Base-by-base conservation (phyloP, 176 grass and related monocot genomes). In the Phoenix roebelenii region DNA sequence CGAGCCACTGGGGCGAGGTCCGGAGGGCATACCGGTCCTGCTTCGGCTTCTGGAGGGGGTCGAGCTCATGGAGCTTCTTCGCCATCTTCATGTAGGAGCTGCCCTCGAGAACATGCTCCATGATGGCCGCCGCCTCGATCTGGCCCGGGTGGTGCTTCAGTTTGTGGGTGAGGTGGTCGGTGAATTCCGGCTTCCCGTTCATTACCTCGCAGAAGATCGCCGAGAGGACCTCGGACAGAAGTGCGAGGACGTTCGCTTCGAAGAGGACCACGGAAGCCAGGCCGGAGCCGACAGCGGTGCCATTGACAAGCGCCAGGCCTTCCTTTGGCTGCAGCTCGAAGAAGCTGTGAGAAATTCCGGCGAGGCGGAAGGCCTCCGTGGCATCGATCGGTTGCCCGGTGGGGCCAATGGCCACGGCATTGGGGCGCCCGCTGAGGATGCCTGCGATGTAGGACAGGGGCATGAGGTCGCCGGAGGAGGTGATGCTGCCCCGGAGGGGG, bases 11-110 rank as follows among this genome's bases (percentile, higher is more conserved):
- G 1, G 89, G 89, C 20, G 89, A 95, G 16, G 89, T 95, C 57
- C 89, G 89, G 18, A 95, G 89, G 29, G 89, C 89, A 54, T 95
- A 95, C 25, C 89, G 57, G 74, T 95, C 89, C 64, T 95, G 89
- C 69, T 95, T 95, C 23, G 89, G 89, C 80, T 89, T 95, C 85
- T 89, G 81, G 16, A 95, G 0, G 0, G 89, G 85, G 64, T 95
- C 85, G 25, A 85, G 76, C 49, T 86, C 89, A n/a, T 81, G 79
- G 7, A 89, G 28, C 73, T 86, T 81, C 76, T 83, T 80, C 2
- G 85, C 82, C 17, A 80, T 77, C 73, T 26, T 69, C 79, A 89
- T 83, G 73, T 86, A 95, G 5, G 78, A 84, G 81, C 89, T 95
- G 1, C 89, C 89, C 0, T 88, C 89, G 0, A 95, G 51, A n/a